Conservation (phyloP, 495 filamentous ascomycete species). For the Aspergillus haitiensis region DNA sequence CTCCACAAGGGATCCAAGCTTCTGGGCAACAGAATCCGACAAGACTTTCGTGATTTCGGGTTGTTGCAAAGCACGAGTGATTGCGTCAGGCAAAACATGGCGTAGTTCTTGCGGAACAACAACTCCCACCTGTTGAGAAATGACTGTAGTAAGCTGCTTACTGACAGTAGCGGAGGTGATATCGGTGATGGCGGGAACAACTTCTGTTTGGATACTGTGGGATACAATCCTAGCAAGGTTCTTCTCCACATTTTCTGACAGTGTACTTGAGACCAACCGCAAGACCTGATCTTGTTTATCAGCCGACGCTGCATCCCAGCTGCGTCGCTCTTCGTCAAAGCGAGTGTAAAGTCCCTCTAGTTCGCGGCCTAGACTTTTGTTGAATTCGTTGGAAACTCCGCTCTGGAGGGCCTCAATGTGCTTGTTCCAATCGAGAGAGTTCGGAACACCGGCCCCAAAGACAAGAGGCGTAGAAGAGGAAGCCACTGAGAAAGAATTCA, state of each 20-base stretch:
- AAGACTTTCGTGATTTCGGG: constrained; percentile 67
- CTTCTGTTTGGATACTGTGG: constrained; percentile 61
- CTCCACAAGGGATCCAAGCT: constrained; percentile 66
- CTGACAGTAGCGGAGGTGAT: constrained; percentile 54
- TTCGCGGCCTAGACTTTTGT: constrained; percentile 55
- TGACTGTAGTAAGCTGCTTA: constrained; percentile 57
- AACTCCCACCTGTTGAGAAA: constrained; percentile 51
- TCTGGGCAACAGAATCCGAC: constrained; percentile 66
- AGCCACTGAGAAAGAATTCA: constrained; percentile 9
- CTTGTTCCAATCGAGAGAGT: constrained; percentile 46
- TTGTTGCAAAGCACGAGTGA: constrained; percentile 64
- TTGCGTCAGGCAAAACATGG: constrained; percentile 52
- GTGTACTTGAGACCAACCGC: constrained; percentile 79
- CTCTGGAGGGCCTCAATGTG: constrained; percentile 58
- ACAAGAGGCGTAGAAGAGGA: constrained; percentile 13
- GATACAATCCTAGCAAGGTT: constrained; percentile 70
- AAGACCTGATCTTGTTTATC: constrained; percentile 79
- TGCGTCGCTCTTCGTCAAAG: constrained; percentile 64
- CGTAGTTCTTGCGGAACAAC: constrained; percentile 56
- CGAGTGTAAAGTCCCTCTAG: constrained; percentile 59
- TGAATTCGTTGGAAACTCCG: constrained; percentile 55
- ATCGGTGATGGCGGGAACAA: constrained; percentile 59
- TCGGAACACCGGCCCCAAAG: constrained; percentile 13
- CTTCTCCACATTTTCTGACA: constrained; percentile 87
- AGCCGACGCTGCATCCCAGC: constrained; percentile 61